phyloP scores from a whole-genome alignment of 352 stramenopile genomes.

The Pythium utonaiense region DNA sequence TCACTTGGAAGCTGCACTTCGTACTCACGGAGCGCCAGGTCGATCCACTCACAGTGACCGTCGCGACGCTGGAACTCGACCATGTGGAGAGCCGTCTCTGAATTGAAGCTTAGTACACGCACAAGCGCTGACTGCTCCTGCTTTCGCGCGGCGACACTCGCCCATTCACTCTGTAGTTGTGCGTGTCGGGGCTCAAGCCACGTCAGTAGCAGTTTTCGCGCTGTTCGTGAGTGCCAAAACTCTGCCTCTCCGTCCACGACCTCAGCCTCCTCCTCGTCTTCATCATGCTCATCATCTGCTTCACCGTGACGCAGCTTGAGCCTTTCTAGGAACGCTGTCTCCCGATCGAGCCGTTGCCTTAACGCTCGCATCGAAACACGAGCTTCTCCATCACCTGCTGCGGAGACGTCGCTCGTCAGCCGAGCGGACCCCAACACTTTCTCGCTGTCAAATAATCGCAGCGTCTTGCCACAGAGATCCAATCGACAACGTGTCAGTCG shows the following conservation, averaged over 20 bases:
- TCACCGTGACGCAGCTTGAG: slow-evolving; percentile 2
- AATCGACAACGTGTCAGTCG: slow-evolving; percentile 42
- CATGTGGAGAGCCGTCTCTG: slow-evolving; percentile 31
- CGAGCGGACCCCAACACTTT: no score
- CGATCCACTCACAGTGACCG: slow-evolving; percentile 44
- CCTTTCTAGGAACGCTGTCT: slow-evolving; percentile 9
- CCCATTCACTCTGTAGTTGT: slow-evolving; percentile 3
- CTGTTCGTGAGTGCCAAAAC: not conserved
- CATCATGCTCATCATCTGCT: not conserved
- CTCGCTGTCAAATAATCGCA: slow-evolving; percentile 42
- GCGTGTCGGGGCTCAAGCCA: slow-evolving; percentile 16
- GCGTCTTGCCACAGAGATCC: slow-evolving; percentile 65
- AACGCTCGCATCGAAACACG: slow-evolving; percentile 17
- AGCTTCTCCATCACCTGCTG: not conserved
- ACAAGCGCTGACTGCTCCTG: slow-evolving; percentile 15
- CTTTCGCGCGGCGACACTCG: slow-evolving; percentile 7
- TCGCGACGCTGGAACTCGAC: slow-evolving; percentile 45
- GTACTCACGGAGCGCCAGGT: slow-evolving; percentile 39
- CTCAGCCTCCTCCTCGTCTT: not conserved
- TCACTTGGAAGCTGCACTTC: slow-evolving; percentile 24
- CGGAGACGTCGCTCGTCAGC: not conserved
- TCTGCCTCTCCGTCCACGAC: not conserved
- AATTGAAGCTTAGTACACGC: slow-evolving; percentile 44
- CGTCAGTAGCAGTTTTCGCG: not conserved
- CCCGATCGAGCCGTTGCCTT: slow-evolving; percentile 3